Evolutionary conservation across 2,329 filamentous ascomycete genomes (phyloP), one percentile per base, ranked within the genome.

Genomic region (Pseudogymnoascus sp.): DNA sequence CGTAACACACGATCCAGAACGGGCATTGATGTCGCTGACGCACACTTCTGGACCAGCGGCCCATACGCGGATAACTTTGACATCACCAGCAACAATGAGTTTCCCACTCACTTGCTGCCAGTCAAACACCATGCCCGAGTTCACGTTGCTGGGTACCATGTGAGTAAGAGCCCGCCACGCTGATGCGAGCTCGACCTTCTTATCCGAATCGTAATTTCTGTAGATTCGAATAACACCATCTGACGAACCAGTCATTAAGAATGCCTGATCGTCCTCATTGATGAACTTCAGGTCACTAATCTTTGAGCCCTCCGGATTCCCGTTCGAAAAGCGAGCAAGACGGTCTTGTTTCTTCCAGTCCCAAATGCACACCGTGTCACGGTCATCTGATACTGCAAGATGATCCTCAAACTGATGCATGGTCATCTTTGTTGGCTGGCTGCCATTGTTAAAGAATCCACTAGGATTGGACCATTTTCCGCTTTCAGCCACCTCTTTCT

Each of bases 351-450:
- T 84, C 74, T 91, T 87, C 89, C 92, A 99, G 74, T 99, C 94
- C 90, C 94, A 97, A 31, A 99, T 84, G 63, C 85, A 87, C 67
- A 97, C 86, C 3, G 87, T 95, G 74, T 99, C 95, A 61, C 89
- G 86, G 69, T 96, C 92, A 74, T 99, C 94, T 10, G 92, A 90
- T 10, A 97, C 91, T 1, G 94, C 90, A 18, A 99, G 82, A 72
- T 97, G 92, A 70, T 97, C 90, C 72, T 99, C 94, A 69, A 97
- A 99, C 72, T 99, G 94, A 75, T 99, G 94, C 74, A 97, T 96
- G 4, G 90, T 89, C 87, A 99, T 89, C 76, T 92, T 95, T 65
- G 87, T 85, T 0, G 94, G 93, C 72, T 97, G 94, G 33, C 88
- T 89, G 31, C 87, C 86, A 67, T 97, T 97, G 71, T 93, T 92